Conservation (phyloP, 2,329 filamentous ascomycete genomes). For the Fusarium penzigii region DNA sequence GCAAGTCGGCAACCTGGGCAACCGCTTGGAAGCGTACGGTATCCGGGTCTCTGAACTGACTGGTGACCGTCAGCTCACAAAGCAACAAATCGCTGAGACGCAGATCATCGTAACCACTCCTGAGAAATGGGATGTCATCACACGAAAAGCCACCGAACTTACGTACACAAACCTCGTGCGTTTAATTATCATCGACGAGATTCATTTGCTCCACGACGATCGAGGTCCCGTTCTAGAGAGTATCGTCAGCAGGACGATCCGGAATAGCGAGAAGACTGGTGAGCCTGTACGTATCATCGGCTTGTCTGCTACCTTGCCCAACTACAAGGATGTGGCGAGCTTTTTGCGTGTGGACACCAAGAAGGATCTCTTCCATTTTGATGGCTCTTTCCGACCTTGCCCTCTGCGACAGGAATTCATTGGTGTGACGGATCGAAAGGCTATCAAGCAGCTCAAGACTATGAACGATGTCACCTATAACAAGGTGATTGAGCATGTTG, state of each 20-base stretch:
- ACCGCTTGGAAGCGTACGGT: conserved; percentile 84
- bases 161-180: conserved; percentile 98
- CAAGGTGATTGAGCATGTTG: conserved; percentile 95
- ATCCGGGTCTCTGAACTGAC: conserved; percentile 95
- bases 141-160: conserved; percentile 92
- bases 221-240: conserved; percentile 96
- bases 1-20: conserved; percentile 96
- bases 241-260: conserved; percentile 91
- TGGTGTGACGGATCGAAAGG: conserved; percentile 95
- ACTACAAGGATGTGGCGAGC: conserved; percentile 93
- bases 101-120: conserved; percentile 98
- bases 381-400: conserved; percentile 90
- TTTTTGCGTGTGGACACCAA: conserved; percentile 87
- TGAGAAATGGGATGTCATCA: conserved; percentile 99
- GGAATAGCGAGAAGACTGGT: conserved; percentile 89
- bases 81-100: conserved; percentile 96
- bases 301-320: conserved; percentile 91
- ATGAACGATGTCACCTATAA: conserved; percentile 99
- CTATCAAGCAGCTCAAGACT: conserved; percentile 97
- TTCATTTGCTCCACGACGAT: conserved; percentile 95
- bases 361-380: conserved; percentile 93
- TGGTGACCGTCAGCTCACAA: conserved; percentile 95
- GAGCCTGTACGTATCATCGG: conserved; percentile 91
- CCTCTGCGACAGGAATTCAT: conserved; percentile 96
- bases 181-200: conserved; percentile 95